Evolutionary conservation across 2,329 filamentous ascomycete species (phyloP).

Genomic region (Phialemoniopsis sp.): DNA sequence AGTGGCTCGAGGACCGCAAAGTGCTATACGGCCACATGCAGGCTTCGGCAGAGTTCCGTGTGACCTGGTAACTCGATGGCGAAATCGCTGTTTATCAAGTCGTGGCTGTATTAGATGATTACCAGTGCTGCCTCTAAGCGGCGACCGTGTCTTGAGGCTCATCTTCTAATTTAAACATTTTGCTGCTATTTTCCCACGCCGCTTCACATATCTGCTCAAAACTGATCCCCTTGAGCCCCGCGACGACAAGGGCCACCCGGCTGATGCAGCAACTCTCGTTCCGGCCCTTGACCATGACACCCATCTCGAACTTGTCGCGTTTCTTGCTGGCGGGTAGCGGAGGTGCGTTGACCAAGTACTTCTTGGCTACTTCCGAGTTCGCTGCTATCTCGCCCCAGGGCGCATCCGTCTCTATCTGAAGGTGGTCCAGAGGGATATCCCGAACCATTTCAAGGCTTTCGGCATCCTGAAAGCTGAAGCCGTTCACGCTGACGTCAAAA

Average conservation of each 20-base stretch:
- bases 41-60: too few relatives aligned
- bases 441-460: conserved; percentile 36
- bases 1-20: too few relatives aligned
- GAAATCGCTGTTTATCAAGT: too few relatives aligned
- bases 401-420: conserved; percentile 44
- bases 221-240: conserved; percentile 36
- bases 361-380: conserved; percentile 28
- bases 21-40: too few relatives aligned
- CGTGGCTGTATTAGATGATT: too few relatives aligned
- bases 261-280: conserved; percentile 47
- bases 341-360: conserved; percentile 31
- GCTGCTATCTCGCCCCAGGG: conserved; percentile 40
- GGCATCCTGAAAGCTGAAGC: conserved; percentile 35
- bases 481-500: conserved; percentile 43
- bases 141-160: too few relatives aligned
- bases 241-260: conserved; percentile 40
- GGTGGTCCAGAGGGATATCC: conserved; percentile 28
- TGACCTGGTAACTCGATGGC: too few relatives aligned
- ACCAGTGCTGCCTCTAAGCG: too few relatives aligned
- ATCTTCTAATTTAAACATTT: conserved; percentile 17
- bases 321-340: conserved; percentile 37
- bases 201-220: conserved; percentile 36
- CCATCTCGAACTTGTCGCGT: conserved; percentile 40
- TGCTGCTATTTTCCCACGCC: conserved; percentile 27
- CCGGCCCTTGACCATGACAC: conserved; percentile 43